Evolutionary conservation across 805 yeast species (phyloP), one percentile per base, ranked within the genome.

Genomic region (Schizosaccharomyces lindneri): DNA sequence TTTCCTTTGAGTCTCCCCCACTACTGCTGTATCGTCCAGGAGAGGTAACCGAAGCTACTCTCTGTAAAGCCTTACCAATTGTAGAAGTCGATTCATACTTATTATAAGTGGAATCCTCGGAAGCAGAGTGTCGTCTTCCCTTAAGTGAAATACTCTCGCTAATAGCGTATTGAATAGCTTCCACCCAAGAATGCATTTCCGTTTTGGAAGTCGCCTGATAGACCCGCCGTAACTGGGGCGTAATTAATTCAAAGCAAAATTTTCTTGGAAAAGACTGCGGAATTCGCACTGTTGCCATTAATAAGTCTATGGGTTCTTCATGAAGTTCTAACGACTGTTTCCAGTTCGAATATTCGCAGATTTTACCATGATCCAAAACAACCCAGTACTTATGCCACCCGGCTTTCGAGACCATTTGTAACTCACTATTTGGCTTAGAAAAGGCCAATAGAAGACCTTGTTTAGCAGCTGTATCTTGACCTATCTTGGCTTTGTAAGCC

Each of bases 381-480:
- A 87, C 85, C 89, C 95, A 85, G 69, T 84, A 88, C 67, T 86
- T 87, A 70, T 87, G 94, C 96, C 95, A 88, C 2, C 74, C 74
- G 13, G 69, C 66, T 61, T 72, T 72, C 60, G 71, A 70, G 21
- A 71, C 64, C 61, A 70, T 71, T 5, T 69, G 62, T 41, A 73
- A 70, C 62, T 69, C 70, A 61, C 71, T 71, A 0, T 70, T 72
- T 5, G 77, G 75, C 7, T 74, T 68, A 11, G 72, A 71, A 68
- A 75, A 67, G 1, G 78, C 76, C 77, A 78, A 75, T 27, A 74
- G 63, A 21, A 74, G 66, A 0, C 78, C 78, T 64, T 74, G 76
- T 63, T 74, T 74, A 55, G 57, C 57, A 19, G 57, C 7, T 3
- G 57, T 71, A 65, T 19, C 59, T 55, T n/a, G 62, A 29, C 46